Evolutionary conservation across 2,329 filamentous ascomycete species (phyloP).

Genomic region (Seiridium cupressi): DNA sequence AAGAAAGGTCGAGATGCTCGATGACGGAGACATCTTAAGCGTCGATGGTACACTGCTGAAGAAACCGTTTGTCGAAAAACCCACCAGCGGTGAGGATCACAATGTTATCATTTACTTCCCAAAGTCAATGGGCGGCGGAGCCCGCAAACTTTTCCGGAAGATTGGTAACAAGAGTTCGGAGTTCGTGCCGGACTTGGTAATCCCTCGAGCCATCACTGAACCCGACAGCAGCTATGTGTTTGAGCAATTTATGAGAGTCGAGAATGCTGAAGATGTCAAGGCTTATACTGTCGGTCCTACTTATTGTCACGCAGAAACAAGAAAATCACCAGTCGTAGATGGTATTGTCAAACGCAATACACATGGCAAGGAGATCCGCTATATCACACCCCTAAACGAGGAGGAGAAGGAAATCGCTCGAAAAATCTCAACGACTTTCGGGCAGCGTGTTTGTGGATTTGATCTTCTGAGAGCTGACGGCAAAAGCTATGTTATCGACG

Average conservation of each 20-base stretch:
- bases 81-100: constrained; percentile 96
- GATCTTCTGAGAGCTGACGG: constrained; percentile 85
- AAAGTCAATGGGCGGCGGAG: constrained; percentile 81
- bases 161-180: constrained; percentile 99
- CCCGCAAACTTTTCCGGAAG: constrained; percentile 89
- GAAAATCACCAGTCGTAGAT: constrained; percentile 96
- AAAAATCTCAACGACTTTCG: constrained; percentile 88
- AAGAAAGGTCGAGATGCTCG: constrained; percentile 77
- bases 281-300: constrained; percentile 92
- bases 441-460: constrained; percentile 93
- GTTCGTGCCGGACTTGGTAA: constrained; percentile 72
- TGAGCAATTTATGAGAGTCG: constrained; percentile 93
- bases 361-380: constrained; percentile 94
- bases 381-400: constrained; percentile 79
- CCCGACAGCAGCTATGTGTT: constrained; percentile 86
- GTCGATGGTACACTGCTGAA: constrained; percentile 80
- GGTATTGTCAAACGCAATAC: constrained; percentile 94
- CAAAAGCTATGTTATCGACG: constrained; percentile 95
- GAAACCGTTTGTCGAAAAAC: constrained; percentile 98
- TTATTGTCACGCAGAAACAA: constrained; percentile 94
- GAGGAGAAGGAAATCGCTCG: constrained; percentile 85
- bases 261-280: constrained; percentile 98
- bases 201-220: constrained; percentile 81
- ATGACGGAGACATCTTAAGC: constrained; percentile 82
- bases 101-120: constrained; percentile 99